phyloP scores from a whole-genome alignment of 306 rosid genomes.

The Vicia sativa region DNA sequence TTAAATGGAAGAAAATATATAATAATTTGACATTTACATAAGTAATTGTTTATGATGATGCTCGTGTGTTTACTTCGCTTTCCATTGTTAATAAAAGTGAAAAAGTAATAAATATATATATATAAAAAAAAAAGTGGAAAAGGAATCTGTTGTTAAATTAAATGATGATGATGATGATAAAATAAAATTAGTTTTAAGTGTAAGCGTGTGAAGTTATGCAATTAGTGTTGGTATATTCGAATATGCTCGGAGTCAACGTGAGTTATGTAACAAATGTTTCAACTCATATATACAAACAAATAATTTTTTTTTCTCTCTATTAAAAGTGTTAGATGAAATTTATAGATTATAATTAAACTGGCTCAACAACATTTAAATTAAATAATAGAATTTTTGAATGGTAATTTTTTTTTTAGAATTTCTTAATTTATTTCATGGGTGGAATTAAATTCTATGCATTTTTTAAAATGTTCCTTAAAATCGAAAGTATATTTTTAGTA shows the following conservation, averaged over 20 bases:
- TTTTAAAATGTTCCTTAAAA: no score
- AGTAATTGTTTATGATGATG: not conserved
- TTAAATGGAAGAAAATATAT: not conserved
- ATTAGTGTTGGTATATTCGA: constrained; percentile 5
- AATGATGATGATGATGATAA: not conserved
- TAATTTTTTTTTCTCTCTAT: not conserved
- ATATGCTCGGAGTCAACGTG: not conserved
- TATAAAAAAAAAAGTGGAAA: not conserved
- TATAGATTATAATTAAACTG: no score
- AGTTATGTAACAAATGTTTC: not conserved
- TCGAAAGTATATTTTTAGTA: no score
- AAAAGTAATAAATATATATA: not conserved
- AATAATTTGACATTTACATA: constrained; percentile 1
- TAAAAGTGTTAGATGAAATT: not conserved
- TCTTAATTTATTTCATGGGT: no score
- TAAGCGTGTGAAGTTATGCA: not conserved
- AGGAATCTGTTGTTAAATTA: not conserved
- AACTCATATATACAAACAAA: not conserved
- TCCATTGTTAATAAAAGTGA: not conserved
- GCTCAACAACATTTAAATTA: no score
- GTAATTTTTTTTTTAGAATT: no score
- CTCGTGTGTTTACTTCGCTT: not conserved
- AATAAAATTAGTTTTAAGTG: not conserved
- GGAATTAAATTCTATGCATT: no score
- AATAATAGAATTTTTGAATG: no score